A percentile compares a stretch with the other conserved stretches of the same genome.
These are phyloP conservation scores for Citrullus amarus DNA, from an alignment of 306 rosid genomes.

Conservation along the genomic window DNA sequence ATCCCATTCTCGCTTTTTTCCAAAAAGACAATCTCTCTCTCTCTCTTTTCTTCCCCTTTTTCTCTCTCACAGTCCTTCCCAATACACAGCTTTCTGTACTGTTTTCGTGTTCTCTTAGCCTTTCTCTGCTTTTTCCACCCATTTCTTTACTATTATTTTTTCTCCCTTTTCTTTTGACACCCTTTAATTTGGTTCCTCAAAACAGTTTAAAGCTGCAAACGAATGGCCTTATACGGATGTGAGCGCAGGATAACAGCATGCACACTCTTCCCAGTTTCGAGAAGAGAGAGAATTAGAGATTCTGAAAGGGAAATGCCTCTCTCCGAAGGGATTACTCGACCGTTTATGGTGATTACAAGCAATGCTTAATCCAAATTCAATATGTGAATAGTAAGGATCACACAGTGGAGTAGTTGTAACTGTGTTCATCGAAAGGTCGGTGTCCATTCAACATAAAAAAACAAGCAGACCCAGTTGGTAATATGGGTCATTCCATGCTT, in stretches of 20 bases:
- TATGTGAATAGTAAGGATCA: not conserved
- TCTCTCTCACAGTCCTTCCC: not conserved
- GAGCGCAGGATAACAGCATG: constrained; percentile 57
- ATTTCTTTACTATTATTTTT: constrained; percentile 9
- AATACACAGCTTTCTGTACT: constrained; percentile 14
- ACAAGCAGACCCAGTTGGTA: constrained; percentile 33
- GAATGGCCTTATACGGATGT: constrained; percentile 29
- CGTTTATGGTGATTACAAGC: not conserved
- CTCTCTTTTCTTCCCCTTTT: not conserved
- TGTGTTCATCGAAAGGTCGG: constrained; percentile 70
- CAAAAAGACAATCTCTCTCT: not conserved
- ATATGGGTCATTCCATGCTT: constrained; percentile 35
- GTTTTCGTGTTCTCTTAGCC: constrained; percentile 49
- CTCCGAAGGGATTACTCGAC: too few species aligned
- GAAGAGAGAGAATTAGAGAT: not conserved
- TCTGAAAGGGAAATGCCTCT: constrained; percentile 1
- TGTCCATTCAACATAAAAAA: constrained; percentile 39
- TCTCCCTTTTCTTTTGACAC: not conserved
- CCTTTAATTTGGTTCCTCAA: not conserved
- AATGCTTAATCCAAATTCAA: not conserved
- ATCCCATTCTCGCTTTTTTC: not conserved
- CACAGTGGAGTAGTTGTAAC: not conserved
- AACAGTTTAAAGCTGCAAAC: constrained; percentile 75
- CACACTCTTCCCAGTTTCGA: constrained; percentile 35
- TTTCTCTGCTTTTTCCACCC: constrained; percentile 23